Conservation (phyloP, 2,329 filamentous ascomycete genomes). For the Fusarium sororula region DNA sequence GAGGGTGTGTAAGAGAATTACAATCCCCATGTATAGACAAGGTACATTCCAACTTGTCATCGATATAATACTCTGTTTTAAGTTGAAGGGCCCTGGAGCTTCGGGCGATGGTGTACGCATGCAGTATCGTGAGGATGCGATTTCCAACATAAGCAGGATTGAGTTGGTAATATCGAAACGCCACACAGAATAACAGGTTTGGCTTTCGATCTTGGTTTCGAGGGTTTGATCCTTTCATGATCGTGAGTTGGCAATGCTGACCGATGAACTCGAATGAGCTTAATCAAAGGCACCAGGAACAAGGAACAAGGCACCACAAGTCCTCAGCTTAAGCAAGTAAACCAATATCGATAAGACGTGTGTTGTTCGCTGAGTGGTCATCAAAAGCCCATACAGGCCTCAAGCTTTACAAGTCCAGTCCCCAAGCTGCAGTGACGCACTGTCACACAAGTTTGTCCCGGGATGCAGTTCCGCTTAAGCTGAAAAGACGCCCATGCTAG, state of each 20-base stretch:
- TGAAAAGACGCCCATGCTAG: conserved; percentile 8
- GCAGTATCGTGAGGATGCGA: not conserved
- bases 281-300: conserved; percentile 24
- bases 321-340: conserved; percentile 22
- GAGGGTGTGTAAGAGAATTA: conserved; percentile 35
- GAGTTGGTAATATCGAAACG: conserved; percentile 5
- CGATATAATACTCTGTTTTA: conserved; percentile 34
- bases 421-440: conserved; percentile 31
- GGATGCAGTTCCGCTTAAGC: conserved; percentile 24
- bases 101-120: conserved; percentile 3
- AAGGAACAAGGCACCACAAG: conserved; percentile 22
- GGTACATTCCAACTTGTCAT: conserved; percentile 26
- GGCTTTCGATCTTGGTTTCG: not conserved
- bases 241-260: conserved; percentile 3
- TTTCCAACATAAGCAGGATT: conserved; percentile 14
- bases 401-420: conserved; percentile 13
- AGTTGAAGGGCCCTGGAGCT: conserved; percentile 11
- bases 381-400: not conserved
- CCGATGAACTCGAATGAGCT: not conserved
- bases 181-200: conserved; percentile 19
- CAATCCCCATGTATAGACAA: conserved; percentile 17
- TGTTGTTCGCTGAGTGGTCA: conserved; percentile 39
- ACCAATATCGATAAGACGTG: conserved; percentile 35
- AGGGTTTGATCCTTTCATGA: not conserved
- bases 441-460: conserved; percentile 28